Conservation (phyloP, 148 eudicot species). For the Heliosperma pusillum region DNA sequence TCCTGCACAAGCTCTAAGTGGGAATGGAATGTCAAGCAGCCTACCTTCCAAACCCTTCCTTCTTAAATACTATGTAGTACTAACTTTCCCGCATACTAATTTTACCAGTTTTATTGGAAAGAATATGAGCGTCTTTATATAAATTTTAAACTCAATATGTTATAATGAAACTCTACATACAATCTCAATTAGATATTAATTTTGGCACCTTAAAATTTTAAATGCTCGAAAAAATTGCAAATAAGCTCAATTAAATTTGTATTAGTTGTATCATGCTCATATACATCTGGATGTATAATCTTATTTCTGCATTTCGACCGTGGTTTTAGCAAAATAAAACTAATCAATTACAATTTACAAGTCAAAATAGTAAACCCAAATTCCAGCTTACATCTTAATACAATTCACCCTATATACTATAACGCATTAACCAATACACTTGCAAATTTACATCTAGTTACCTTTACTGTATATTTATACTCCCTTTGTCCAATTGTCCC, state of each 20-base stretch:
- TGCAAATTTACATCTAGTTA: not conserved
- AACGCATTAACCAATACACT: not conserved
- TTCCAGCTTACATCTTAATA: not conserved
- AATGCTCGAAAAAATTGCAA: too few relatives aligned
- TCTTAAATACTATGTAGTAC: not conserved
- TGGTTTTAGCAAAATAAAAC: not conserved
- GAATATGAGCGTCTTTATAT: too few relatives aligned
- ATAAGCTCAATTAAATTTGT: too few relatives aligned
- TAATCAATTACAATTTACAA: not conserved
- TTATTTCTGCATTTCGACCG: not conserved
- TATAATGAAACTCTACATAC: too few relatives aligned
- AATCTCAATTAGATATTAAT: too few relatives aligned
- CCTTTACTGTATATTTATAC: too few relatives aligned
- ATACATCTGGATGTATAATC: too few relatives aligned
- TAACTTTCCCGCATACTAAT: not conserved
- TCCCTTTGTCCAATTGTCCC: too few relatives aligned
- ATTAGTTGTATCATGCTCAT: too few relatives aligned
- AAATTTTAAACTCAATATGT: too few relatives aligned
- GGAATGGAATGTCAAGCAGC: not conserved
- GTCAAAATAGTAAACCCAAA: not conserved
- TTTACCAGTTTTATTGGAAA: too few relatives aligned
- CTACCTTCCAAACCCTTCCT: not conserved
- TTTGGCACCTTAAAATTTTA: too few relatives aligned
- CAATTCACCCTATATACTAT: not conserved
- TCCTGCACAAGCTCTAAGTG: not conserved